Evolutionary conservation across 169 alveolate species (phyloP), one percentile per base, ranked within the genome.

Genomic region (Plasmodium adleri): DNA sequence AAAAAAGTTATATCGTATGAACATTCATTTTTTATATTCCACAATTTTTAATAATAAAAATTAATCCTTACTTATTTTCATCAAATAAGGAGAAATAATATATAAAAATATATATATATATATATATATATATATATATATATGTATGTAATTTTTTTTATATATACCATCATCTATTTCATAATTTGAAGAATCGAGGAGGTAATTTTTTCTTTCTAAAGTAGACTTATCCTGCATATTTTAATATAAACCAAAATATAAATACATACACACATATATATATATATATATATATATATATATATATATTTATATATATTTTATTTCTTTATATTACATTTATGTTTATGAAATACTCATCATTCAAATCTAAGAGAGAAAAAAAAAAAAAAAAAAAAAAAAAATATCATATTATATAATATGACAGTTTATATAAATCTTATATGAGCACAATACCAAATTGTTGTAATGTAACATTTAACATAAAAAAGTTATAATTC

Each of bases 161-260:
- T 80, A 47, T 62, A 32, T 43, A 83, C 91, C 91, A 60, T 83
- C 91, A 67, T 83, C 73, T 5, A 83, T 47, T 68, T 83, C 62
- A 13, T 7, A 54, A 15, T 68, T 83, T 20, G 72, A 68, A 32
- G 80, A 52, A n/a, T 83, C 83, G 17, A 83, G 54, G 39, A 83
- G n/a, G 22, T 83, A 83, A 9, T 83, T 68, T 24, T 45, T 83
- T 56, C 91, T 43, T 28, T 83, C 91, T 62, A 83, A 10, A 3
- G 83, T 50, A 9, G 91, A 68, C 39, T 80, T 66, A 49, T 80
- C 83, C 83, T 80, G 26, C 12, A 49, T 70, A 20, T 32, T 4
- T 32, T 32, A 5, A 32, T 32, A 32, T 32, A 32, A 32, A 32
- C 9, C 9, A 32, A 32, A 32, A 32, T 32, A 32, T 32, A 0